Percentiles rank a stretch among this genome's conserved stretches.
These are phyloP conservation scores for Xylariaceae sp. DNA, from an alignment of 2,329 filamentous ascomycete genomes.

Conservation along the genomic window DNA sequence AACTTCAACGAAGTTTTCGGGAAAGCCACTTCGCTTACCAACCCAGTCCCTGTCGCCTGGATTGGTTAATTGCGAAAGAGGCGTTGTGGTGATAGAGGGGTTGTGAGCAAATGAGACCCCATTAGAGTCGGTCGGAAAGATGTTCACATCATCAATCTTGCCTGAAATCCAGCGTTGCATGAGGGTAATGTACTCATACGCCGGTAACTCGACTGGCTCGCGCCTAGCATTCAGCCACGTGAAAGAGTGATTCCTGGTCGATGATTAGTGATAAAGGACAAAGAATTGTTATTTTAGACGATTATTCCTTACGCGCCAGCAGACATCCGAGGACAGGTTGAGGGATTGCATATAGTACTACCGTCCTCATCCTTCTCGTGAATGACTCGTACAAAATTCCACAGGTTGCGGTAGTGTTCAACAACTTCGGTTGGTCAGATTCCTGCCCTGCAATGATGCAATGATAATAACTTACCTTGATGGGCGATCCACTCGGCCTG, in stretches of 20 bases:
- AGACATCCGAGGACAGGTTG: slow-evolving; percentile 88
- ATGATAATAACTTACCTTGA: slow-evolving; percentile 68
- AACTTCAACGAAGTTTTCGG: slow-evolving; percentile 84
- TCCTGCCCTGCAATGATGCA: neutral
- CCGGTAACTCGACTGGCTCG: slow-evolving; percentile 89
- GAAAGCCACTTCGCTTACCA: slow-evolving; percentile 92
- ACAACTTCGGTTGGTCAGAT: slow-evolving; percentile 65
- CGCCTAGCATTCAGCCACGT: slow-evolving; percentile 92
- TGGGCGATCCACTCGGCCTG: slow-evolving; percentile 95
- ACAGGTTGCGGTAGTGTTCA: slow-evolving; percentile 88
- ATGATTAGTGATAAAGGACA: neutral
- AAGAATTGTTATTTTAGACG: neutral
- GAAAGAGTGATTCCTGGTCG: slow-evolving; percentile 80
- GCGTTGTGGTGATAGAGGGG: slow-evolving; percentile 61
- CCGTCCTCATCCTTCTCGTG: slow-evolving; percentile 84
- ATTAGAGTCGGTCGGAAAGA: slow-evolving; percentile 87
- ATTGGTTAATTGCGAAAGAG: slow-evolving; percentile 67
- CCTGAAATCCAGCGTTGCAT: slow-evolving; percentile 97
- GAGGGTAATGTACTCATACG: slow-evolving; percentile 90
- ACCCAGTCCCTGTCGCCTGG: slow-evolving; percentile 75
- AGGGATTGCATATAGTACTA: slow-evolving; percentile 80
- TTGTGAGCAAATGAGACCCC: slow-evolving; percentile 70
- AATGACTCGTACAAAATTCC: slow-evolving; percentile 87
- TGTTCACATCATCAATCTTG: slow-evolving; percentile 87
- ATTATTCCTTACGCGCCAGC: slow-evolving; percentile 79